phyloP scores from a whole-genome alignment of 306 rosid species.

The Lathyrus aphaca region DNA sequence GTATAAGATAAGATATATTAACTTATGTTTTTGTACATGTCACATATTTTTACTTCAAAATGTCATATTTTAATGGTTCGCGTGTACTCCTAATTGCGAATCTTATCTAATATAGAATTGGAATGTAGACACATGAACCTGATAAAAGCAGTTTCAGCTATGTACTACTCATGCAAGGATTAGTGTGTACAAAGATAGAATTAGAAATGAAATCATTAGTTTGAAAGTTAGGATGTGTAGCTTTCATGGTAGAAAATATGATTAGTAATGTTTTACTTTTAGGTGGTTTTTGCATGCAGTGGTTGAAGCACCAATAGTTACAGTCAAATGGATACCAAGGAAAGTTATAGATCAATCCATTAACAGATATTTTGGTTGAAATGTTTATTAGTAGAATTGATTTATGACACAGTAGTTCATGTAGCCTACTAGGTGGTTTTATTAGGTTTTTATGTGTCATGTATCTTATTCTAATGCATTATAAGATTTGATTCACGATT shows the following conservation, averaged over 20 bases:
- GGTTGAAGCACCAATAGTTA: not conserved
- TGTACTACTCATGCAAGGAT: slow-evolving; percentile 11
- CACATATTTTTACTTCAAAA: not conserved
- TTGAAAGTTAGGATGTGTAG: not conserved
- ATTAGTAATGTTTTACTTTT: not conserved
- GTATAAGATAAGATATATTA: too few relatives aligned
- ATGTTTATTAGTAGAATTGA: not conserved
- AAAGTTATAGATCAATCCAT: not conserved
- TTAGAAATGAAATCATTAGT: not conserved
- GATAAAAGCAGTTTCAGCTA: slow-evolving; percentile 20
- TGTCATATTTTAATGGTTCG: not conserved
- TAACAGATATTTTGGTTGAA: not conserved
- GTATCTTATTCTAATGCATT: not conserved
- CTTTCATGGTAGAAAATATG: not conserved
- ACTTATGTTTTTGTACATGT: not conserved
- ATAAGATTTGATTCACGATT: not conserved
- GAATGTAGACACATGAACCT: slow-evolving; percentile 9
- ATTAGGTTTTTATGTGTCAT: not conserved
- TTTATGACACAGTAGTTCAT: not conserved
- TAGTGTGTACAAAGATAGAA: not conserved
- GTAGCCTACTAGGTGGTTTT: not conserved
- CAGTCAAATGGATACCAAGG: not conserved
- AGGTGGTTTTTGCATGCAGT: not conserved
- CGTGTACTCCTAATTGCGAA: not conserved
- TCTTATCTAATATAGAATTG: not conserved